phyloP scores from a whole-genome alignment of 2,329 filamentous ascomycete species.

The Diaporthe sp. region DNA sequence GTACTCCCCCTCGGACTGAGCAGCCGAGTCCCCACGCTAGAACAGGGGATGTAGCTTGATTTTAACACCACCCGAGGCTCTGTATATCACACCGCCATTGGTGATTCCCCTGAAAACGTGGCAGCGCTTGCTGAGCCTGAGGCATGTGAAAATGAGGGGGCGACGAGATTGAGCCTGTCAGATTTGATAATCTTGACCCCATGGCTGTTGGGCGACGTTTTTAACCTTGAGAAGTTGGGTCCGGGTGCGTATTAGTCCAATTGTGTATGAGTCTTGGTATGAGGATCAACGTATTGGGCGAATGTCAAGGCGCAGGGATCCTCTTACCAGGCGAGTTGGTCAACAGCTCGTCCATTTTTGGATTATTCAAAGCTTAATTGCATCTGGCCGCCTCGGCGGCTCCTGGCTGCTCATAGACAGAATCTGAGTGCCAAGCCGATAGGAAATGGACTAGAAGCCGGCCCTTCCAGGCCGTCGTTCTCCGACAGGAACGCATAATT shows the following conservation, averaged over 20 bases:
- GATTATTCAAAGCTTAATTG: constrained; percentile 49
- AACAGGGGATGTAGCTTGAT: not conserved
- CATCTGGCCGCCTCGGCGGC: not conserved
- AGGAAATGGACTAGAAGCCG: not conserved
- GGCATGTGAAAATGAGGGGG: constrained; percentile 87
- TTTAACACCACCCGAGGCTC: constrained; percentile 78
- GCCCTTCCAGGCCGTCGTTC: not conserved
- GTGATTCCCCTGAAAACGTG: constrained; percentile 83
- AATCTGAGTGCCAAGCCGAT: constrained; percentile 59
- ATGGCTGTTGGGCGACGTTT: constrained; percentile 81
- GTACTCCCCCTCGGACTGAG: not conserved
- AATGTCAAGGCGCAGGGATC: constrained; percentile 80
- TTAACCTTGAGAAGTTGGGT: constrained; percentile 88
- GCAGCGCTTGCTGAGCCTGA: constrained; percentile 87
- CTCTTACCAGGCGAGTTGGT: constrained; percentile 71
- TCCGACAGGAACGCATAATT: not conserved
- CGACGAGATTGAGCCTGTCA: constrained; percentile 98
- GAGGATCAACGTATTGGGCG: constrained; percentile 74
- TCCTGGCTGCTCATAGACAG: not conserved
- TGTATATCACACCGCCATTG: constrained; percentile 67
- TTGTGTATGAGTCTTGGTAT: constrained; percentile 83
- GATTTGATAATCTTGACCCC: constrained; percentile 77
- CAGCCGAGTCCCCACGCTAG: not conserved
- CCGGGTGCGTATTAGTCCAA: constrained; percentile 88
- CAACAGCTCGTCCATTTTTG: constrained; percentile 83